phyloP scores from a whole-genome alignment of 1,284 basidiomycete genomes.

The Irpex sp. region DNA sequence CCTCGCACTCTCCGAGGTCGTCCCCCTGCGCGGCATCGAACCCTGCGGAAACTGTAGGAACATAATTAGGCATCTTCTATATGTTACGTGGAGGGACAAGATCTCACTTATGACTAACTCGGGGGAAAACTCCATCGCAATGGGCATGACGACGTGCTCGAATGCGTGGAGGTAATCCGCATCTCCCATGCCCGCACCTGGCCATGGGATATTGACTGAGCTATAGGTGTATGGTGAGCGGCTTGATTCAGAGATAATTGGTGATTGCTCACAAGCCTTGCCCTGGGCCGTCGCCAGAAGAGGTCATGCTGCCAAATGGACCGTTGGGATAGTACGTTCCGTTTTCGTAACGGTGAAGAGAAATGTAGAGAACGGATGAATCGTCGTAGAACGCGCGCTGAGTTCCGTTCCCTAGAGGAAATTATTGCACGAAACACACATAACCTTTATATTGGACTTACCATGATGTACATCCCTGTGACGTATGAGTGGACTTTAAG shows the following conservation, averaged over 20 bases:
- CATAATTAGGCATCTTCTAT: not conserved
- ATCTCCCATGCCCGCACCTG: constrained; percentile 84
- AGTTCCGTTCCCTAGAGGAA: constrained; percentile 79
- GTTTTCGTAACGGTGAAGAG: constrained; percentile 91
- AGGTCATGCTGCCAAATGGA: constrained; percentile 82
- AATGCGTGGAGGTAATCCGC: constrained; percentile 98
- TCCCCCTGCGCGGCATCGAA: constrained; percentile 97
- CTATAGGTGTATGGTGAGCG: constrained; percentile 35
- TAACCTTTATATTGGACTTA: constrained; percentile 27
- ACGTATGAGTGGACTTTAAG: constrained; percentile 6
- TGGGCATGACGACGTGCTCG: constrained; percentile 94
- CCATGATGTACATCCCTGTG: constrained; percentile 97
- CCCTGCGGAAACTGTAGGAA: constrained; percentile 83
- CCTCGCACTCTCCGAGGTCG: constrained; percentile 85
- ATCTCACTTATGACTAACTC: constrained; percentile 91
- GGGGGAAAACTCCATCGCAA: constrained; percentile 93
- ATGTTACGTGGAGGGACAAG: not conserved
- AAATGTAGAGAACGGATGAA: constrained; percentile 91
- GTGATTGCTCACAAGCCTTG: constrained; percentile 59
- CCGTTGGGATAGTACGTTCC: constrained; percentile 93
- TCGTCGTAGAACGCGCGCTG: constrained; percentile 95
- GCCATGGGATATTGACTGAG: constrained; percentile 97
- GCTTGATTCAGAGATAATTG: not conserved
- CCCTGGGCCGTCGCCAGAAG: constrained; percentile 82
- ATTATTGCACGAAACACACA: not conserved